Conservation (phyloP, 2,329 filamentous ascomycete species). For the Sporothrix phasma region DNA sequence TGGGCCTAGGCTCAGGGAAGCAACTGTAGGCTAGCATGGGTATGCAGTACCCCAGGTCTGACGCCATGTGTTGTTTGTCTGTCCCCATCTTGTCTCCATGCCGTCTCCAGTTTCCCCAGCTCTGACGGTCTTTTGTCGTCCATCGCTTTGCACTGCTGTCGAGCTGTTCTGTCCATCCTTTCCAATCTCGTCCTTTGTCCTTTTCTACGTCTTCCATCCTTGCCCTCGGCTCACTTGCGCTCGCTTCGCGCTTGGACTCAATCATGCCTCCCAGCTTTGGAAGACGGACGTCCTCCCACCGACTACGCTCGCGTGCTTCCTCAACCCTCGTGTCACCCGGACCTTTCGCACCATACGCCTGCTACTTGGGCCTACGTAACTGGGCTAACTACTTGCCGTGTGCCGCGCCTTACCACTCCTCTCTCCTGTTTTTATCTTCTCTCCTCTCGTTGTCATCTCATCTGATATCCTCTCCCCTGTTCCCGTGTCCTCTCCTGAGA, state of each 20-base stretch:
- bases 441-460: not conserved
- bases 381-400: not conserved
- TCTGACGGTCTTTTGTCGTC: not conserved
- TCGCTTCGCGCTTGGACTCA: not conserved
- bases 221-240: not conserved
- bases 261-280: not conserved
- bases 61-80: not conserved
- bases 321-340: not conserved
- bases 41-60: not conserved
- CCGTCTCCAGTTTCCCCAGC: not conserved
- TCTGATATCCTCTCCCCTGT: too few species aligned
- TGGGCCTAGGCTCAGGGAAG: too few species aligned
- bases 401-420: not conserved
- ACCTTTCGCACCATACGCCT: too few species aligned
- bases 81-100: not conserved
- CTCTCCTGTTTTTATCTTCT: too few species aligned
- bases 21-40: not conserved
- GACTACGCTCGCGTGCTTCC: not conserved
- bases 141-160: not conserved
- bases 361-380: too few species aligned
- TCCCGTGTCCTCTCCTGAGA: too few species aligned
- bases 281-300: not conserved
- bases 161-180: not conserved
- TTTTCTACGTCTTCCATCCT: not conserved
- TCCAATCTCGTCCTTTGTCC: not conserved